Conservation (phyloP, 208 protist species). For the Leishmania turanica region DNA sequence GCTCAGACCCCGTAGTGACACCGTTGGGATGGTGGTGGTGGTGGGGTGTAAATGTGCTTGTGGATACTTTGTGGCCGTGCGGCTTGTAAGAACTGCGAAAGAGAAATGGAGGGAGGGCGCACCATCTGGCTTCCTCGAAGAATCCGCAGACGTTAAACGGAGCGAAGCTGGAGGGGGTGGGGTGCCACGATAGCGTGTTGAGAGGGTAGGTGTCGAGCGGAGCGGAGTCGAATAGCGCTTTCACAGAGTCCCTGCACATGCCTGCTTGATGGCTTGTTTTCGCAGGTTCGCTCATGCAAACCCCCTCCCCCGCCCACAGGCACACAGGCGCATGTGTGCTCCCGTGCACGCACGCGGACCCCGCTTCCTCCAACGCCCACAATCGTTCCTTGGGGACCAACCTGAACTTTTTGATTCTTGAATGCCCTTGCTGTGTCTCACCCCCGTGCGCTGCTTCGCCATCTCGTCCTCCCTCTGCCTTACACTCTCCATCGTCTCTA, state of each 20-base stretch:
- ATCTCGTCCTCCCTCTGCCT: neutral
- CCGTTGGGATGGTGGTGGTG: neutral
- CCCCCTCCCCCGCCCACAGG: neutral
- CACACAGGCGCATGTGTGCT: neutral
- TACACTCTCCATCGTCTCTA: neutral
- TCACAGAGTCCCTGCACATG: neutral
- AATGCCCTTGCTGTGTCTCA: neutral
- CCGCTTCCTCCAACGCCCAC: neutral
- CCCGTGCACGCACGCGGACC: neutral
- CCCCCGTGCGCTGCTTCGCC: neutral
- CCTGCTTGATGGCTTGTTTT: neutral
- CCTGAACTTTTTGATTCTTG: neutral
- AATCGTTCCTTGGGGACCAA: neutral
- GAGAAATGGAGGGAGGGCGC: neutral
- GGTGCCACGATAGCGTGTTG: neutral
- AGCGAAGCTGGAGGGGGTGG: neutral
- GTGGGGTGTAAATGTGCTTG: neutral
- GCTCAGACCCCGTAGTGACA: constrained; percentile 15
- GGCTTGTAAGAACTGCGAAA: neutral
- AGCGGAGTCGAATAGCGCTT: neutral
- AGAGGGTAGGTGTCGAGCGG: neutral
- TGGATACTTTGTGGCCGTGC: neutral
- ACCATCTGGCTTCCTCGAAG: neutral
- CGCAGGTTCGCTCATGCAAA: neutral
- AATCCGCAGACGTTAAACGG: neutral